phyloP scores from a whole-genome alignment of 345 rosid genomes.

The Excoecaria agallocha region DNA sequence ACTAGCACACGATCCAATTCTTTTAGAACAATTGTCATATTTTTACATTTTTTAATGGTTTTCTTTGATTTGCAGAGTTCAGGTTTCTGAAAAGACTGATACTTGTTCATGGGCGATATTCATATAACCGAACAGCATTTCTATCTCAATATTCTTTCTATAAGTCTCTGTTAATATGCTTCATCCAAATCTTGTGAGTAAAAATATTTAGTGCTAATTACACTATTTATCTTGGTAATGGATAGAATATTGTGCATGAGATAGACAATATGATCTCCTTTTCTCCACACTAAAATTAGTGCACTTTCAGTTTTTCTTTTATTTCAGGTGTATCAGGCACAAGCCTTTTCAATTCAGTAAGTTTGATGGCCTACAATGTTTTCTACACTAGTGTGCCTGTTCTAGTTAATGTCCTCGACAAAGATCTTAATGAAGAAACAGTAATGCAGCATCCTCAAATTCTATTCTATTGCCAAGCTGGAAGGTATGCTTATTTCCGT shows the following conservation, averaged over 20 bases:
- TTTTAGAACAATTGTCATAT: not conserved
- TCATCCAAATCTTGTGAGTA: slow-evolving; percentile 98
- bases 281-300: slow-evolving; percentile 42
- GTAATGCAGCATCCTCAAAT: slow-evolving; percentile 99
- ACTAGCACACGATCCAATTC: not conserved
- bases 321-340: slow-evolving; percentile 99
- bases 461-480: slow-evolving; percentile 97
- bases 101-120: slow-evolving; percentile 94
- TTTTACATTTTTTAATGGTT: slow-evolving; percentile 3
- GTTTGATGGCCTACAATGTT: slow-evolving; percentile 98
- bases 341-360: slow-evolving; percentile 95
- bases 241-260: not conserved
- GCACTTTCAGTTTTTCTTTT: slow-evolving; percentile 77
- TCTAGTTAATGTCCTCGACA: slow-evolving; percentile 86
- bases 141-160: slow-evolving; percentile 96
- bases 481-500: slow-evolving; percentile 53
- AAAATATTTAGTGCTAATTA: not conserved
- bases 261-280: not conserved
- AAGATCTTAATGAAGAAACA: slow-evolving; percentile 89
- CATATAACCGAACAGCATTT: slow-evolving; percentile 96
- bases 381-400: slow-evolving; percentile 97
- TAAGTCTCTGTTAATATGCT: slow-evolving; percentile 84
- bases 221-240: slow-evolving; percentile 7
- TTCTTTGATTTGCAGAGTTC: slow-evolving; percentile 63
- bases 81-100: slow-evolving; percentile 87